Evolutionary conservation across 805 yeast species (phyloP), one percentile per base, ranked within the genome.

Genomic region (Zygosaccharomyces pseudorouxii): DNA sequence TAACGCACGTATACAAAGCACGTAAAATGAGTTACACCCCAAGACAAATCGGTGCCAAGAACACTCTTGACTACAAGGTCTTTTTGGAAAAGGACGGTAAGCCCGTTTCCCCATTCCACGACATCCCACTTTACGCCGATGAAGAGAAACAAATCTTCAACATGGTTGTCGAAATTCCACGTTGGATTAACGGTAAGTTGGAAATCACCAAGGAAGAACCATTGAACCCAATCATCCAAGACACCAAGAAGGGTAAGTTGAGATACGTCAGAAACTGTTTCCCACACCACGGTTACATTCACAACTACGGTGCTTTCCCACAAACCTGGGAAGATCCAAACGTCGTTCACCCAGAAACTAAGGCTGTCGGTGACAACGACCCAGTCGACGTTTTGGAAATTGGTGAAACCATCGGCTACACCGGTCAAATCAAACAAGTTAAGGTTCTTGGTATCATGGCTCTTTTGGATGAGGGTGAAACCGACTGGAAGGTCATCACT

Each of bases 231-330:
- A 93, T 93, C 62, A 76, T 87, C 54, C 99, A 93, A 77, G 99
- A 93, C 73, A 87, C 95, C 67, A 93, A 93, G 78, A 92, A 93
- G 79, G 98, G 97, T 59, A 85, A 89, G 72, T 81, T 89, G 65
- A 83, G 98, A 75, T 93, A 84, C 62, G 98, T 93, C 52, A 84
- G 96, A 76, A 93, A 93, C 81, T 82, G 95, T 71, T 92, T 92
- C 88, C 99, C 99, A 46, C 96, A 87, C 77, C 95, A 93, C 71
- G 99, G 99, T 62, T 92, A 93, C 78, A 92, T 92, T 60, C 96
- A 89, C 77, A 93, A 93, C 77, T 92, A 92, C 70, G 99, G 98
- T 70, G 97, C 97, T 43, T 86, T 92, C 80, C 98, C 98, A 57
- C 97, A 92, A 71, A 84, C 89, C 42, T 84, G 89, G 89, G 89